Percentiles rank a stretch among this genome's conserved stretches.
phyloP scores from a whole-genome alignment of 1,139 yeast genomes.

The Nakaseomyces delphensis region DNA sequence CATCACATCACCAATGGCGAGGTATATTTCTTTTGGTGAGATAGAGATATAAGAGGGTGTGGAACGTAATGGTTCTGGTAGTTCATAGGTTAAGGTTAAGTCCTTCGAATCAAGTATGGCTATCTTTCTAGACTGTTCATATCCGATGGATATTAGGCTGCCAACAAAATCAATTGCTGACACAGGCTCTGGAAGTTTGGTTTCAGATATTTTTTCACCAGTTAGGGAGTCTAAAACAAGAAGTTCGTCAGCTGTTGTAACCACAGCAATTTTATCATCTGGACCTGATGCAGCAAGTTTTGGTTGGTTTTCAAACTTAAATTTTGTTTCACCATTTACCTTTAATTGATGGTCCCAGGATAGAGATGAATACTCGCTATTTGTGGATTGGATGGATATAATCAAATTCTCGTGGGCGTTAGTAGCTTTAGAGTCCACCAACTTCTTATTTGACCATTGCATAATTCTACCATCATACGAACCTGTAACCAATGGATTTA shows the following conservation, averaged over 20 bases:
- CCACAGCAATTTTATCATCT: slow-evolving; percentile 31
- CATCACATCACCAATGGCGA: slow-evolving; percentile 79
- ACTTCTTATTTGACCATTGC: slow-evolving; percentile 43
- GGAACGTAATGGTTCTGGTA: slow-evolving; percentile 42
- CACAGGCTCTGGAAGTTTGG: slow-evolving; percentile 34
- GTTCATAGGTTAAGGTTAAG: slow-evolving; percentile 17
- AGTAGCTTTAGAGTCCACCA: slow-evolving; percentile 33
- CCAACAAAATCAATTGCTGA: slow-evolving; percentile 38
- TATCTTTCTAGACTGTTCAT: slow-evolving; percentile 33
- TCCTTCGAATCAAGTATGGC: slow-evolving; percentile 36
- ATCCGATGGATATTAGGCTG: slow-evolving; percentile 45
- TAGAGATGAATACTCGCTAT: slow-evolving; percentile 39
- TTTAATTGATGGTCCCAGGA: slow-evolving; percentile 89
- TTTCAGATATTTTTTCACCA: slow-evolving; percentile 25
- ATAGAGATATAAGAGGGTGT: slow-evolving; percentile 55
- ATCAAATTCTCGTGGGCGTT: slow-evolving; percentile 52
- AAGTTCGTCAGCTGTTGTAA: slow-evolving; percentile 32
- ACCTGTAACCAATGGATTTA: slow-evolving; percentile 46
- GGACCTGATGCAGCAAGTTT: slow-evolving; percentile 38
- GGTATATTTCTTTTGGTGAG: slow-evolving; percentile 58
- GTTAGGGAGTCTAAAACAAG: slow-evolving; percentile 22
- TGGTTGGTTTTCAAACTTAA: slow-evolving; percentile 54
- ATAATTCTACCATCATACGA: slow-evolving; percentile 73
- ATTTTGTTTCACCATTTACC: slow-evolving; percentile 28
- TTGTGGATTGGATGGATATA: slow-evolving; percentile 34